A percentile compares a stretch with the other conserved stretches of the same genome.
Evolutionary conservation across 345 rosid species (phyloP).

Genomic region (Ceriops zippeliana): DNA sequence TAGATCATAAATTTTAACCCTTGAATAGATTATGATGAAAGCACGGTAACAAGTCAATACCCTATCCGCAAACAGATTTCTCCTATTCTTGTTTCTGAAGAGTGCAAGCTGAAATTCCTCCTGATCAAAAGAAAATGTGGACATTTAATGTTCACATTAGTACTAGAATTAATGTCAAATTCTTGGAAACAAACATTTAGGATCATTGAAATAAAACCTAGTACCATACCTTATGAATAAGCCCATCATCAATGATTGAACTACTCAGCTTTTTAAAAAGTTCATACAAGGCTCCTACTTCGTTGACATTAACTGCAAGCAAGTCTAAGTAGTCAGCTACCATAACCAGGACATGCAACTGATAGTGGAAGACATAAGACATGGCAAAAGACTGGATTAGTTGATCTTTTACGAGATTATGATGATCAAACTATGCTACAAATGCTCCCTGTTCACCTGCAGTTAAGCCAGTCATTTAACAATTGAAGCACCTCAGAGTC

Average conservation of each 20-base stretch:
- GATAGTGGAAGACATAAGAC: not conserved
- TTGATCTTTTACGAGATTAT: not conserved
- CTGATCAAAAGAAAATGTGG: constrained; percentile 32
- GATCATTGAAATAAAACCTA: not conserved
- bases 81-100: constrained; percentile 63
- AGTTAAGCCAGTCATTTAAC: no score
- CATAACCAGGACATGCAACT: not conserved
- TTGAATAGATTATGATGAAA: not conserved
- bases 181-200: no score
- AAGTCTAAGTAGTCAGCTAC: not conserved
- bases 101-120: constrained; percentile 94
- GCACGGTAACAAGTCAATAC: constrained; percentile 27
- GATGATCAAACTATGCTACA: not conserved
- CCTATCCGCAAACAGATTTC: constrained; percentile 88
- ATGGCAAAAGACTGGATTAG: no score
- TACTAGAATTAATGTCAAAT: not conserved
- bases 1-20: no score
- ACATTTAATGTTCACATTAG: not conserved
- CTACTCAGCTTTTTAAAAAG: constrained; percentile 84
- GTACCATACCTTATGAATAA: constrained; percentile 71
- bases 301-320: constrained; percentile 61
- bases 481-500: no score
- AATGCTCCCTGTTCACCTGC: not conserved
- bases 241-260: constrained; percentile 78
- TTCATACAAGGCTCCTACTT: constrained; percentile 77